Evolutionary conservation across 345 rosid genomes (phyloP).

Genomic region (Eucalyptus sideroxylon): DNA sequence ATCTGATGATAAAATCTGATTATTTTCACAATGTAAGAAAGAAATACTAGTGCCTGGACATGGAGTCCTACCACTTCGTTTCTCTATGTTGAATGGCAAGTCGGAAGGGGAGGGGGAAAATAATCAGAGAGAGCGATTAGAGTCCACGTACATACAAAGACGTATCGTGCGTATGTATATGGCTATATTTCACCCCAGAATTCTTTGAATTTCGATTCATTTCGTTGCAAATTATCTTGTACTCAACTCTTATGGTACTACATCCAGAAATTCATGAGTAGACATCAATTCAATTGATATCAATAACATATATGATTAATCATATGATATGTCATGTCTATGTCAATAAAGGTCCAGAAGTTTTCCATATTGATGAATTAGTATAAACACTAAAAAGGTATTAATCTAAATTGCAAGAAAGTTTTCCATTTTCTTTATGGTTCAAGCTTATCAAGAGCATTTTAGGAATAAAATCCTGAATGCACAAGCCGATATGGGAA

Average conservation of each 20-base stretch:
- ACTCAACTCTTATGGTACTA: background rate
- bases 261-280: background rate
- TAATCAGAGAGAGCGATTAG: background rate
- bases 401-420: background rate
- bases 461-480: background rate
- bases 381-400: background rate
- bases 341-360: background rate
- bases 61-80: background rate
- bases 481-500: background rate
- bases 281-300: background rate
- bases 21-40: background rate
- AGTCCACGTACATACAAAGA: background rate
- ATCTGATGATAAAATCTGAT: constrained; percentile 11
- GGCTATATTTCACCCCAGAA: background rate
- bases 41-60: background rate
- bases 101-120: accelerated
- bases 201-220: background rate
- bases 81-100: background rate
- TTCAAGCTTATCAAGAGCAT: background rate
- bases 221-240: background rate
- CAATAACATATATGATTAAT: background rate
- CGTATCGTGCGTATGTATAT: background rate
- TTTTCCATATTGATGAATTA: background rate
- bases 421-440: background rate
- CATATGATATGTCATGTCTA: background rate